phyloP scores from a whole-genome alignment of 2,329 filamentous ascomycete species.

The Pezicula radicicola region DNA sequence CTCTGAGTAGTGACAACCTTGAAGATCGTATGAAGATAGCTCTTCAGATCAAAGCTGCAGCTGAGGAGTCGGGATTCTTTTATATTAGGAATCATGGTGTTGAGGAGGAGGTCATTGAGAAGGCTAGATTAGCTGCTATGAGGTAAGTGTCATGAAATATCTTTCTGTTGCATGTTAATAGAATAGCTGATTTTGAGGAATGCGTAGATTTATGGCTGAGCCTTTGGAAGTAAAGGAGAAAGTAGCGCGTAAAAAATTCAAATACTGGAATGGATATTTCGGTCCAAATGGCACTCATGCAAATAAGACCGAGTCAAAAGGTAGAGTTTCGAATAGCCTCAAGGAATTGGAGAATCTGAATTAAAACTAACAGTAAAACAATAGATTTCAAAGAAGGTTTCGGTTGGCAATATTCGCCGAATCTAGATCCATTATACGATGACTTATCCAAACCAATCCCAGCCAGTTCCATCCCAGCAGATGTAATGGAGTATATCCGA shows the following conservation, averaged over 20 bases:
- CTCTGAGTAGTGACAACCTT: neutral
- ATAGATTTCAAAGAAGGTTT: neutral
- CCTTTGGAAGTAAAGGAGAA: neutral
- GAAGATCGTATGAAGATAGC: neutral
- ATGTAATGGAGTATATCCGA: neutral
- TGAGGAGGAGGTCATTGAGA: neutral
- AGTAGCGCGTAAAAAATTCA: too few relatives aligned
- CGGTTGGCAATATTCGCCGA: neutral
- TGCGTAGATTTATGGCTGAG: neutral
- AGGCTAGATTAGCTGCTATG: neutral
- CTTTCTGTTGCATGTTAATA: neutral
- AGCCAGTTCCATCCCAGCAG: neutral
- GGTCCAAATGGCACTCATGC: too few relatives aligned
- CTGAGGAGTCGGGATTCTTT: neutral
- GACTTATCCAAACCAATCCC: neutral
- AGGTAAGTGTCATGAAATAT: neutral
- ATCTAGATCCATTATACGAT: neutral
- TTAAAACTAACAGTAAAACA: neutral
- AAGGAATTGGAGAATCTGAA: too few relatives aligned
- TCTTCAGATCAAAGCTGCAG: neutral
- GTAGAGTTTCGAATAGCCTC: too few relatives aligned
- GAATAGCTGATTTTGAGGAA: neutral
- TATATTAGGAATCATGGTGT: constrained; percentile 2
- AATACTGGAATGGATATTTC: too few relatives aligned
- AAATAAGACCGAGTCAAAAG: too few relatives aligned